Percentiles rank a stretch among this genome's conserved stretches.
Evolutionary conservation across 2,329 filamentous ascomycete genomes (phyloP).

Genomic region (Colletotrichum sp.): DNA sequence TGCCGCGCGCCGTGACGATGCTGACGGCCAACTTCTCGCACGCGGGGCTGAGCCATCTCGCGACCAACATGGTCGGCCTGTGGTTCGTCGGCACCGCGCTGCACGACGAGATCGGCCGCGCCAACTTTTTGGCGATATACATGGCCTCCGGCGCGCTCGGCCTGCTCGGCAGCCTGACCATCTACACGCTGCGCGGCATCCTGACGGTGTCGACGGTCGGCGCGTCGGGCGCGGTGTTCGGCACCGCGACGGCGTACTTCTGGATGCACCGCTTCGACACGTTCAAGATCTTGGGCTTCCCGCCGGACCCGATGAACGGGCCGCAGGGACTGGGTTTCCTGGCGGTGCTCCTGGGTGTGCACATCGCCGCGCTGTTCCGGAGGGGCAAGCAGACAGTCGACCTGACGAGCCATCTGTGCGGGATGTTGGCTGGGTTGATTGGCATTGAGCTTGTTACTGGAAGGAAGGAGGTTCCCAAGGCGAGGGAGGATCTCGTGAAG

Average conservation of each 20-base stretch:
- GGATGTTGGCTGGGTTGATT: slow-evolving; percentile 51
- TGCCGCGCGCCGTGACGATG: slow-evolving; percentile 65
- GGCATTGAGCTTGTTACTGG: slow-evolving; percentile 38
- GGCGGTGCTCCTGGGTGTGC: slow-evolving; percentile 53
- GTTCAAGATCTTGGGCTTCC: slow-evolving; percentile 62
- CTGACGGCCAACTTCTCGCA: slow-evolving; percentile 75
- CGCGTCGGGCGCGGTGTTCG: slow-evolving; percentile 69
- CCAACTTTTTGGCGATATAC: slow-evolving; percentile 72
- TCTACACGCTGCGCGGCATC: slow-evolving; percentile 50
- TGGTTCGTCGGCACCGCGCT: slow-evolving; percentile 70
- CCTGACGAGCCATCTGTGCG: slow-evolving; percentile 57
- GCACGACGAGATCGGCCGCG: slow-evolving; percentile 74
- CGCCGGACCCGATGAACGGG: slow-evolving; percentile 55
- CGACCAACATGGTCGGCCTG: slow-evolving; percentile 68
- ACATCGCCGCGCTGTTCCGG: slow-evolving; percentile 52
- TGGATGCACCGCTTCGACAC: slow-evolving; percentile 61
- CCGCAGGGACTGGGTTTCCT: slow-evolving; percentile 61
- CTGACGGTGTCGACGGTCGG: slow-evolving; percentile 62
- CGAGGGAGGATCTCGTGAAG: slow-evolving; percentile 1
- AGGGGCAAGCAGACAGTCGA: slow-evolving; percentile 49
- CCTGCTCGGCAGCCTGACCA: slow-evolving; percentile 61
- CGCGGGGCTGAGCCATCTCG: slow-evolving; percentile 63
- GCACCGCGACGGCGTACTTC: slow-evolving; percentile 66
- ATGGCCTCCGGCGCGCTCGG: slow-evolving; percentile 62
- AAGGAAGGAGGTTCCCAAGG: slow-evolving; percentile 23